Conservation (phyloP, 306 rosid species). For the Delonix regia region DNA sequence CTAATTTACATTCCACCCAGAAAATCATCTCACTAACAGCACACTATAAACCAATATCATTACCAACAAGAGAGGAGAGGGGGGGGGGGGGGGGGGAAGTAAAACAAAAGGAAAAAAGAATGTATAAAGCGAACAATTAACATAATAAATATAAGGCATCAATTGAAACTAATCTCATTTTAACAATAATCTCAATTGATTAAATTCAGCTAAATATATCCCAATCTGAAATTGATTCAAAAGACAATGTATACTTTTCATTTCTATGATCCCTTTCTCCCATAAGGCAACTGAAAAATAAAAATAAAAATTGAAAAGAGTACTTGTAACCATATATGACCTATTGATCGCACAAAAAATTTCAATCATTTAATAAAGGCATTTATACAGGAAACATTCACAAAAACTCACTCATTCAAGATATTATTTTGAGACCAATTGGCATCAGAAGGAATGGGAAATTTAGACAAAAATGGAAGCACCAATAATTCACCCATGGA, state of each 20-base stretch:
- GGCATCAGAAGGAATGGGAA: constrained; percentile 74
- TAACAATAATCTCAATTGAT: constrained; percentile 16
- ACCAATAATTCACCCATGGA: constrained; percentile 87
- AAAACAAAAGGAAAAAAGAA: not conserved
- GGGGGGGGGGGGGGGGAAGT: too few species aligned
- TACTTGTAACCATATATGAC: constrained; percentile 5
- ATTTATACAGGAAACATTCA: constrained; percentile 26
- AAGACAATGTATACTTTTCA: not conserved
- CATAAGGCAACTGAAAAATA: constrained; percentile 18
- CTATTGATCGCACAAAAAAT: constrained; percentile 14
- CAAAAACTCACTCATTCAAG: constrained; percentile 66
- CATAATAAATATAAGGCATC: constrained; percentile 6
- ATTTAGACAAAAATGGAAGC: constrained; percentile 87
- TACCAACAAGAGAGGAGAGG: too few species aligned
- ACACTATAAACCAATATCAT: not conserved
- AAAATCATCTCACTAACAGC: constrained; percentile 8
- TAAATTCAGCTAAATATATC: constrained; percentile 19
- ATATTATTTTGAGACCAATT: constrained; percentile 53
- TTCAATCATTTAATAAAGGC: constrained; percentile 18
- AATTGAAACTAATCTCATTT: constrained; percentile 17
- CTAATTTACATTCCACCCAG: not conserved
- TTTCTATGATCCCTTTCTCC: constrained; percentile 9
- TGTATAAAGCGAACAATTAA: not conserved
- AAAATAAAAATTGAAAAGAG: constrained; percentile 12
- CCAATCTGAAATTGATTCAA: not conserved